Conservation (phyloP, 768 basidiomycete genomes). For the Boletus sp. region DNA sequence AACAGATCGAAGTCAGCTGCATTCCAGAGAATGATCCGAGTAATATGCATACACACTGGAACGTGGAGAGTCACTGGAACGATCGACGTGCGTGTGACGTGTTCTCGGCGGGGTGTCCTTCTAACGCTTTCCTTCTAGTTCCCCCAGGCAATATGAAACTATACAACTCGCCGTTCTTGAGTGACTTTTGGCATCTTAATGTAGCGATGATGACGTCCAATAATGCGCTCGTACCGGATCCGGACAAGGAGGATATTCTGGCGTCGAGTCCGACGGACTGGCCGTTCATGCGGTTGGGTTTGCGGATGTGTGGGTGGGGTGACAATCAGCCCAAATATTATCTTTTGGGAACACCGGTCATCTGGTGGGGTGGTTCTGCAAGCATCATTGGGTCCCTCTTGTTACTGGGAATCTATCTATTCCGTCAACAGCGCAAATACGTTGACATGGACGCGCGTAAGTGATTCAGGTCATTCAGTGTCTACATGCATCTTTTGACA, state of each 20-base stretch:
- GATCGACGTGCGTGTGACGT: conserved; percentile 66
- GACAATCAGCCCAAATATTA: conserved; percentile 88
- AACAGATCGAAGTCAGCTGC: conserved; percentile 96
- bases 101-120: neutral
- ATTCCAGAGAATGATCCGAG: conserved; percentile 79
- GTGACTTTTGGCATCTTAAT: conserved; percentile 98
- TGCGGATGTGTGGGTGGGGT: conserved; percentile 98
- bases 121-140: conserved; percentile 44
- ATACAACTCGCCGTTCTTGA: conserved; percentile 88
- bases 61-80: conserved; percentile 98
- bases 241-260: conserved; percentile 97
- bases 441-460: conserved; percentile 84
- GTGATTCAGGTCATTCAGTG: conserved; percentile 26
- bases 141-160: conserved; percentile 78
- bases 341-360: conserved; percentile 84
- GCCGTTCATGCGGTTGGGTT: conserved; percentile 85
- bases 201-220: conserved; percentile 99
- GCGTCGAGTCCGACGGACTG: conserved; percentile 92
- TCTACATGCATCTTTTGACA: conserved; percentile 3
- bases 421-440: conserved; percentile 85
- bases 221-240: conserved; percentile 95
- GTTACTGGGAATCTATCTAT: conserved; percentile 63
- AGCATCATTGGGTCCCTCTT: conserved; percentile 58
- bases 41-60: conserved; percentile 93
- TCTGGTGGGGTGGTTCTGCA: conserved; percentile 81